Evolutionary conservation across 2,329 filamentous ascomycete genomes (phyloP).

Genomic region (Nemania sp.): DNA sequence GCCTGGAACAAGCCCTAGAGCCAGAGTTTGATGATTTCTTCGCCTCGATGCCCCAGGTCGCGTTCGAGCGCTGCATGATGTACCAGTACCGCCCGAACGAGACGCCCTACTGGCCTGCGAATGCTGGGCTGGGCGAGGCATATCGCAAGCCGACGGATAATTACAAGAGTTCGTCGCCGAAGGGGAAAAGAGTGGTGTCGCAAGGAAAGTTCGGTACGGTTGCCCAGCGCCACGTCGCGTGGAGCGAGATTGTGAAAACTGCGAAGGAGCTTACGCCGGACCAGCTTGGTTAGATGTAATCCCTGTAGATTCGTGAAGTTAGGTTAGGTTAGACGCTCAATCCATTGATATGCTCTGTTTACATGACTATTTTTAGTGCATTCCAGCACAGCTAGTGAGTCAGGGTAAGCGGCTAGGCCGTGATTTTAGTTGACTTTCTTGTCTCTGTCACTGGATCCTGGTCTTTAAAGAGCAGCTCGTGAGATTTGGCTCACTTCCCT

Average conservation of each 20-base stretch:
- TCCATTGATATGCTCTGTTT: too few relatives aligned
- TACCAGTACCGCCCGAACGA: slow-evolving; percentile 21
- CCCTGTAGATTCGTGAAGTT: too few relatives aligned
- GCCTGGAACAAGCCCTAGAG: slow-evolving; percentile 24
- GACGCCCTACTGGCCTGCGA: slow-evolving; percentile 19
- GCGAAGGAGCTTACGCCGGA: slow-evolving; percentile 12
- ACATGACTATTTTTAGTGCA: too few relatives aligned
- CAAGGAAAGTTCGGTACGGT: slow-evolving; percentile 13
- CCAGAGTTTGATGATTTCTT: slow-evolving; percentile 22
- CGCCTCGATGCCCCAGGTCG: slow-evolving; percentile 12
- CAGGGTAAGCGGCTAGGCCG: too few relatives aligned
- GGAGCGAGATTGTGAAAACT: slow-evolving; percentile 16
- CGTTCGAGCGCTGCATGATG: slow-evolving; percentile 16
- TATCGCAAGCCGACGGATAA: slow-evolving; percentile 23
- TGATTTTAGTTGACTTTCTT: too few relatives aligned
- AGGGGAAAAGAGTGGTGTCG: slow-evolving; percentile 11
- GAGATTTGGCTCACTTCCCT: too few relatives aligned
- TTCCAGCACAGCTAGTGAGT: too few relatives aligned
- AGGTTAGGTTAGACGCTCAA: too few relatives aligned
- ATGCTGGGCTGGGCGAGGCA: slow-evolving; percentile 14
- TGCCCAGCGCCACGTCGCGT: slow-evolving; percentile 13
- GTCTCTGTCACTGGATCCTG: too few relatives aligned
- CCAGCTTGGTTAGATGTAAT: slow-evolving; percentile 18
- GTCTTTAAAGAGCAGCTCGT: too few relatives aligned
- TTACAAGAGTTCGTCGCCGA: slow-evolving; percentile 11